Base-by-base conservation (phyloP, 345 rosid genomes). In the Laguncularia racemosa region DNA sequence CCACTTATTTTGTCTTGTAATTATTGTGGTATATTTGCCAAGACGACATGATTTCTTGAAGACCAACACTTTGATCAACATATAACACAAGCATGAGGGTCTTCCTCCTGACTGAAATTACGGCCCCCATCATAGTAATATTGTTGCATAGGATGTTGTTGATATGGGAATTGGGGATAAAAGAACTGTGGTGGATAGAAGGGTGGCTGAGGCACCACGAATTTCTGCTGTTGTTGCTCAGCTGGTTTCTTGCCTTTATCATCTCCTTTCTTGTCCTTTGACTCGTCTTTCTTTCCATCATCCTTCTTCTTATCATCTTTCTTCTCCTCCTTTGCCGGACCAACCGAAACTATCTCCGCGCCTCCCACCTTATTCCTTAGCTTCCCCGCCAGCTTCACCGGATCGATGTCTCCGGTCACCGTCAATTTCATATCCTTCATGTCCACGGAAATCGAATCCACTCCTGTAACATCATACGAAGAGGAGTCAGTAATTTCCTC, bases 31-130 rank as follows among this genome's bases (percentile, higher is more conserved):
- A 23, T 23, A 23, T 6, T 33, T 6, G 40, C 26, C n/a, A 17
- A 12, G n/a, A 46, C 3, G n/a, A 46, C 3, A 20, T 18, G 20
- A 12, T 12, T 50, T 50, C 23, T 1, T 50, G n/a, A 48, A 12
- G 28, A 20, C 43, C 7, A 4, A 17, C 48, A 23, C 2, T n/a
- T 2, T 46, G 18, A 48, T 17, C 56, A 78, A 21, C 75, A 78
- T 43, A 81, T 81, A 26, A 78, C 64, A 44, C 87, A 81, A 38
- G 64, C 55, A 63, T 64, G 61, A 4, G 84, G 71, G 55, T 72
- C 68, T 46, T 82, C 84, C 54, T 76, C 78, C 3, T 17, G 59
- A 26, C 64, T 65, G 7, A 6, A 33, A 33, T 33, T 33, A 6
- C 40, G 40, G 56, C 57, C 61, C 0, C 50, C 75, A 28, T 12